Evolutionary conservation across 768 basidiomycete species (phyloP), one percentile per base, ranked within the genome.

Genomic region (Leccinum uliginosum): DNA sequence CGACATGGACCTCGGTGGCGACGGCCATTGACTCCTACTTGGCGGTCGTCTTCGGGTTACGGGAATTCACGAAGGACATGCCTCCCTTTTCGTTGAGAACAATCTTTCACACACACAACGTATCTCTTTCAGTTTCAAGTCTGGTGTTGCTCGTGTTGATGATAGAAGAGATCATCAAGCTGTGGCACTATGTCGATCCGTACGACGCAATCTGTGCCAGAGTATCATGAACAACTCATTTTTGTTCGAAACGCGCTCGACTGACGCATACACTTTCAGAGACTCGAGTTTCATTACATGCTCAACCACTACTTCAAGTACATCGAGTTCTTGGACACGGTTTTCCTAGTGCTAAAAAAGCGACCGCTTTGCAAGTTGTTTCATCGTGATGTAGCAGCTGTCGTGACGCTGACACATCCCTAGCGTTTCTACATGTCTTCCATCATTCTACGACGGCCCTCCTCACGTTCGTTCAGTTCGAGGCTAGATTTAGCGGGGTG

Each of bases 221-320:
- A 17, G 68, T 74, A 3, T 84, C 93, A 54, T 98, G 91, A 91
- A 94, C 94, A 35, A 24, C 45, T 32, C 38, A 29, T 50, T 50
- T 19, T 51, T 35, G 29, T 32, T 50, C 43, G 43, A 51, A 34
- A 43, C 54, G 52, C 27, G 29, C 17, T 47, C 17, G 11, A 47
- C 57, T 62, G 43, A 53, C 47, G 48, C 19, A 49, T 51, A 49
- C 14, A 35, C 17, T 50, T 58, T 30, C 68, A 95, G 93, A 83
- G 82, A 67, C 78, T 97, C 75, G 89, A 96, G 75, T 86, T 93
- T 65, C 97, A 90, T 78, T 98, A 98, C 77, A 93, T 98, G 78
- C 75, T 97, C 77, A 97, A 98, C 78, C 97, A 98, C 76, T 93
- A 86, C 75, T 91, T 96, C 83, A 97, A 97, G 73, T 98, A 96